phyloP scores from a whole-genome alignment of 768 basidiomycete species.

The Clitopilus hobsonii region DNA sequence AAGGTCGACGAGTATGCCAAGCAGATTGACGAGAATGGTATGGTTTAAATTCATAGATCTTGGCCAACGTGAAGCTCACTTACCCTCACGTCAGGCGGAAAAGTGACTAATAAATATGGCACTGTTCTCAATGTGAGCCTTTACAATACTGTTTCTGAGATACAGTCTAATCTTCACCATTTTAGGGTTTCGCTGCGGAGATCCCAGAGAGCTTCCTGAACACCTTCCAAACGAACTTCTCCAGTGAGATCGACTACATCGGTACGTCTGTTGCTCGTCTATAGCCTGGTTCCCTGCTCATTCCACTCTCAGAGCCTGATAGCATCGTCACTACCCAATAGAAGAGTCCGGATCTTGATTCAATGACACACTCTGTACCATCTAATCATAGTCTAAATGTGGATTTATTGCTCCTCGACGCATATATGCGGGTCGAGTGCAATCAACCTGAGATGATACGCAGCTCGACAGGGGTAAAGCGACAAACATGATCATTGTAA shows the following conservation, averaged over 20 bases:
- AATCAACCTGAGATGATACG: no score
- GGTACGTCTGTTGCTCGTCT: conserved; percentile 23
- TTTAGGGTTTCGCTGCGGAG: conserved; percentile 24
- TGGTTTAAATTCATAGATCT: not conserved
- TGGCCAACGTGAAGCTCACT: not conserved
- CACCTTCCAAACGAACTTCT: conserved; percentile 26
- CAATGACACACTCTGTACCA: no score
- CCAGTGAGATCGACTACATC: conserved; percentile 38
- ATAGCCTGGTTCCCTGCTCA: not conserved
- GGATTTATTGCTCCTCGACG: no score
- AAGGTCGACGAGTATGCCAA: conserved; percentile 36
- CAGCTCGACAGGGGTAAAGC: no score
- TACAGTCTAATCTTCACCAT: not conserved
- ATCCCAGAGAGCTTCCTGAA: conserved; percentile 22
- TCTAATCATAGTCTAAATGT: no score
- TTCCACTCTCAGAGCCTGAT: conserved; percentile 33
- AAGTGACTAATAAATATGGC: conserved; percentile 35
- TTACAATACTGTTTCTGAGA: not conserved
- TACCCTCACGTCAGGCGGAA: conserved; percentile 30
- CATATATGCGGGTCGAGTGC: no score
- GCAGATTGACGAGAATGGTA: conserved; percentile 34
- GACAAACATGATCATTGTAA: no score
- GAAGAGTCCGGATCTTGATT: not conserved
- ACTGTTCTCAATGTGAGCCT: conserved; percentile 34
- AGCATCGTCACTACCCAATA: conserved; percentile 34